Percentiles rank a stretch among this genome's conserved stretches.
phyloP scores from a whole-genome alignment of 2,329 filamentous ascomycete species.

The Fusarium verrucosum region DNA sequence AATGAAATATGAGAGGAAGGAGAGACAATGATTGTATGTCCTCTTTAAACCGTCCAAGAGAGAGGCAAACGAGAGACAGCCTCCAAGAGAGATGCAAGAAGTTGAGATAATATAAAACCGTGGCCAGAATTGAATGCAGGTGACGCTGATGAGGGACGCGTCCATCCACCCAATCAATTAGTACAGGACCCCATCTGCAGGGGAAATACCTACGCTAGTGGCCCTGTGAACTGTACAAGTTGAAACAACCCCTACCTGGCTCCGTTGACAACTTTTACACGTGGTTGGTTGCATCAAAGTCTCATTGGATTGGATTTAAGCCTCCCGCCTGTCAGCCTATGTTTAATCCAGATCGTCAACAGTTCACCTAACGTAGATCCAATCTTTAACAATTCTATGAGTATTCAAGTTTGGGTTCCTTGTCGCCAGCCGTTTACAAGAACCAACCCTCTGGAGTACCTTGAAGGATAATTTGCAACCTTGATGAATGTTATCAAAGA shows the following conservation, averaged over 20 bases:
- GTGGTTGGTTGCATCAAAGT: constrained; percentile 17
- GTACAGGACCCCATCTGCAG: constrained; percentile 14
- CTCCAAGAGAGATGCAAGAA: constrained; percentile 12
- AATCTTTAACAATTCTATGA: neutral
- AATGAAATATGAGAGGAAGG: neutral
- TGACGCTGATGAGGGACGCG: constrained; percentile 31
- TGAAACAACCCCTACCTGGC: constrained; percentile 13
- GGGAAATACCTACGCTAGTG: constrained; percentile 20
- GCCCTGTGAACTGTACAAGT: no score
- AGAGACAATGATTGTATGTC: neutral
- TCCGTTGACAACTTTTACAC: neutral
- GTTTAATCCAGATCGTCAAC: neutral
- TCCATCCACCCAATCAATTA: constrained; percentile 18
- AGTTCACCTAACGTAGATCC: no score
- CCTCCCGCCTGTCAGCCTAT: neutral
- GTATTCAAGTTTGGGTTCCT: neutral
- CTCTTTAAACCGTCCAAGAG: neutral
- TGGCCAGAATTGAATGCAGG: constrained; percentile 36
- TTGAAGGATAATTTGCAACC: constrained; percentile 17
- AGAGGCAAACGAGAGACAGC: constrained; percentile 13
- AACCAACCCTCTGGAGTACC: neutral
- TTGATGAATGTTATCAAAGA: constrained; percentile 21
- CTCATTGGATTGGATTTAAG: constrained; percentile 10
- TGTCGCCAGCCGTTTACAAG: neutral
- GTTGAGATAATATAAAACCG: constrained; percentile 35